Evolutionary conservation across 2,329 filamentous ascomycete species (phyloP).

Genomic region (Furcasterigmium sp.): DNA sequence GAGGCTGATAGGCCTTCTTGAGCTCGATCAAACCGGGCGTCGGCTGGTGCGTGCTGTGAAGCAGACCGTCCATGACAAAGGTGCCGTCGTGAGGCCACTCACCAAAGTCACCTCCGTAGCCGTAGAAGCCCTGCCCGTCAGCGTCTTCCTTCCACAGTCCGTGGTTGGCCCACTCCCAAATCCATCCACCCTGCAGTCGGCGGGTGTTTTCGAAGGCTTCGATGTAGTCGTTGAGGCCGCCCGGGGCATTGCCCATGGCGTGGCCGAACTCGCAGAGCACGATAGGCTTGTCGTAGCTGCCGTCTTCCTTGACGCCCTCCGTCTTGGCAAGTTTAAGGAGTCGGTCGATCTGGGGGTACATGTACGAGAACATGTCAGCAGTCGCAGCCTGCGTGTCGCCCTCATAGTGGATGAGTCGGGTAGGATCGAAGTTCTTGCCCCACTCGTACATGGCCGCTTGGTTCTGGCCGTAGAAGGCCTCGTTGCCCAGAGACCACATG

Average conservation of each 20-base stretch:
- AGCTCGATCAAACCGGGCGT: constrained; percentile 51
- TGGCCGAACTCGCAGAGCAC: constrained; percentile 54
- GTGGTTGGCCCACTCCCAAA: constrained; percentile 64
- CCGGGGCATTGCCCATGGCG: constrained; percentile 73
- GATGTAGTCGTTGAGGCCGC: constrained; percentile 63
- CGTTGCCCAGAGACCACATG: constrained; percentile 70
- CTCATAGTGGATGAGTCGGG: constrained; percentile 61
- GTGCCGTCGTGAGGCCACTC: constrained; percentile 55
- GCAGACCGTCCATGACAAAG: constrained; percentile 59
- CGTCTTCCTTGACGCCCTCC: constrained; percentile 34
- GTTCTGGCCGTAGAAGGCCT: constrained; percentile 67
- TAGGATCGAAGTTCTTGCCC: constrained; percentile 51
- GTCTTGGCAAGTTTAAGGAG: constrained; percentile 40
- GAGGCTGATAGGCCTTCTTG: constrained; percentile 53
- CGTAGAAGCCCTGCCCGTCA: constrained; percentile 43
- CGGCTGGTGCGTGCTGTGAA: constrained; percentile 47
- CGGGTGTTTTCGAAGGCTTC: constrained; percentile 56
- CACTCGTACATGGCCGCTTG: constrained; percentile 63
- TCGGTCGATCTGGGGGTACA: constrained; percentile 55
- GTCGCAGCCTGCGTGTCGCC: constrained; percentile 54
- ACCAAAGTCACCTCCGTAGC: constrained; percentile 58
- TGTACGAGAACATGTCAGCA: constrained; percentile 62
- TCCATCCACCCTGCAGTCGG: constrained; percentile 60
- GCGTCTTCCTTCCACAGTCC: constrained; percentile 43
- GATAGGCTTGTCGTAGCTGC: constrained; percentile 49